A percentile compares a stretch with the other conserved stretches of the same genome.
These are phyloP conservation scores for Colletotrichum incanum DNA, from an alignment of 2,329 filamentous ascomycete species.

Conservation along the genomic window DNA sequence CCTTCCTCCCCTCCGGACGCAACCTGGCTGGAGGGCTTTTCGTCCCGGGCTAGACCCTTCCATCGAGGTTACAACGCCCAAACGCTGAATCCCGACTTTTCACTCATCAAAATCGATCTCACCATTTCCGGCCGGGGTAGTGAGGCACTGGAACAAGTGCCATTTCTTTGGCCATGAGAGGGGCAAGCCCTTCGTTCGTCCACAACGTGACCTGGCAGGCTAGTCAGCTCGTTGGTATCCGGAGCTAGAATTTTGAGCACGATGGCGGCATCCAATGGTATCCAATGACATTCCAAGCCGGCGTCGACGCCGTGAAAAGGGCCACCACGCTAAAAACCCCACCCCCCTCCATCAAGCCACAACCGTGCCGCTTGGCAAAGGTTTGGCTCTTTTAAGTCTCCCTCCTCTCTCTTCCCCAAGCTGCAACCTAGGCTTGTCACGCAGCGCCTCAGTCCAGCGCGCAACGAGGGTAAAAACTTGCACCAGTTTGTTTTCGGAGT, in stretches of 20 bases:
- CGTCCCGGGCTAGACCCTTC: slow-evolving; percentile 8
- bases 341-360: slow-evolving; percentile 3
- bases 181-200: background rate
- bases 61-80: slow-evolving; percentile 13
- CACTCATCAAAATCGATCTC: background rate
- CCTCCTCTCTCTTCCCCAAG: background rate
- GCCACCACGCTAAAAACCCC: background rate
- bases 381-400: slow-evolving; percentile 7
- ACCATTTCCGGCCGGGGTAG: background rate
- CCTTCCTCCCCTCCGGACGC: background rate
- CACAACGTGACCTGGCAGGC: background rate
- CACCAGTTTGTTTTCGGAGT: slow-evolving; percentile 2
- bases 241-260: slow-evolving; percentile 9
- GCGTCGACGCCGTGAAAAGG: background rate
- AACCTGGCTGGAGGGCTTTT: slow-evolving; percentile 11
- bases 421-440: slow-evolving; percentile 12
- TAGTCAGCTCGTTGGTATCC: background rate
- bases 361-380: slow-evolving; percentile 10
- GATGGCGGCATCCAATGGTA: background rate
- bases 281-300: background rate
- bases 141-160: background rate
- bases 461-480: background rate
- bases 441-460: background rate
- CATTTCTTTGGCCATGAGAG: background rate
- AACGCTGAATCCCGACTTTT: background rate